These are phyloP conservation scores for Chaetomiaceae sp. DNA, from an alignment of 2,329 filamentous ascomycete genomes.

Conservation along the genomic window DNA sequence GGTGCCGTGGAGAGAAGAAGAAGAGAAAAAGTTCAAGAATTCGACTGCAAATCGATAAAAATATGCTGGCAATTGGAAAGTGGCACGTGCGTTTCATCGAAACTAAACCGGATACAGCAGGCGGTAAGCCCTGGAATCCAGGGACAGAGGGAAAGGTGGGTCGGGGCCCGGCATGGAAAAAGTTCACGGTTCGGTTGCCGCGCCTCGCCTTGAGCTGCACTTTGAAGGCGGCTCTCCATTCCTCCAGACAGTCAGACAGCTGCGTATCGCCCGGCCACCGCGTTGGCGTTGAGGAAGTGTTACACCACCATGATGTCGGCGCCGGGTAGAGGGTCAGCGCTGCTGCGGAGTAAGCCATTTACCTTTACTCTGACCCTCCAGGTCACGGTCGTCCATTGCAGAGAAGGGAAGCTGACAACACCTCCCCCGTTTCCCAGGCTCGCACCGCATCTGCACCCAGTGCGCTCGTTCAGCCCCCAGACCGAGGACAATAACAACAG, in stretches of 20 bases:
- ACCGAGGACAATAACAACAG: not conserved
- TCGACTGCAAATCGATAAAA: constrained; percentile 16
- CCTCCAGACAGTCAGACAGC: not conserved
- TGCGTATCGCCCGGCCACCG: not conserved
- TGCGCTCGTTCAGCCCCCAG: constrained; percentile 27
- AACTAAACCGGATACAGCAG: constrained; percentile 7
- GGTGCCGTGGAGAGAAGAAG: constrained; percentile 55
- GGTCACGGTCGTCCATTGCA: too few relatives aligned
- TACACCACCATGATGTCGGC: constrained; percentile 43
- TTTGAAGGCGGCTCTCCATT: too few relatives aligned
- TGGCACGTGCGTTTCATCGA: constrained; percentile 3
- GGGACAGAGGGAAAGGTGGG: constrained; percentile 7
- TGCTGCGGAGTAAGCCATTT: constrained; percentile 43
- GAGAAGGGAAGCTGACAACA: not conserved
- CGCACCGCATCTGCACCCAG: constrained; percentile 31
- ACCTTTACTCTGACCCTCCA: too few relatives aligned
- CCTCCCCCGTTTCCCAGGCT: constrained; percentile 15
- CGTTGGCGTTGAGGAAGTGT: constrained; percentile 9
- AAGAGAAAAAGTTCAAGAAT: constrained; percentile 19
- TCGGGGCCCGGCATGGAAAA: constrained; percentile 24
- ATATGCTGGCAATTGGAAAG: not conserved
- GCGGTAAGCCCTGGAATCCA: constrained; percentile 19
- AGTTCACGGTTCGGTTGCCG: constrained; percentile 25
- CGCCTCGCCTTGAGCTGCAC: constrained; percentile 5
- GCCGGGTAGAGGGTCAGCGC: constrained; percentile 52